phyloP scores from a whole-genome alignment of 768 basidiomycete species.

The Melanogaster broomeanus region DNA sequence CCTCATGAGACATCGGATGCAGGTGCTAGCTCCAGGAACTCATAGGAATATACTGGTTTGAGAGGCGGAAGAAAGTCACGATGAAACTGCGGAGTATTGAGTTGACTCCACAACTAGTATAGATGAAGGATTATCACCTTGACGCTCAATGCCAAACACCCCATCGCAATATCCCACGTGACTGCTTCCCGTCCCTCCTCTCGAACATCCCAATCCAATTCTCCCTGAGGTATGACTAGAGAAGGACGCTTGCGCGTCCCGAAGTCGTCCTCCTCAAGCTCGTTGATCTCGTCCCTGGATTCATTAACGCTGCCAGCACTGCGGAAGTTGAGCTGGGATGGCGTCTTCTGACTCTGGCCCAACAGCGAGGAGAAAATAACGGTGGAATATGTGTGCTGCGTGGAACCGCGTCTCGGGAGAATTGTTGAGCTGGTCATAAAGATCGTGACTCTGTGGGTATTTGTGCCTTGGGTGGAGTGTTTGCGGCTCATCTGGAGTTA shows the following conservation, averaged over 20 bases:
- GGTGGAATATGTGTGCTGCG: slow-evolving; percentile 58
- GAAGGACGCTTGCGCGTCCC: not conserved
- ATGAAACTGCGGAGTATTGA: slow-evolving; percentile 47
- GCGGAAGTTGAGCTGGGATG: not conserved
- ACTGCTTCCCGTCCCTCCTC: slow-evolving; percentile 27
- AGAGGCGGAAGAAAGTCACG: slow-evolving; percentile 63
- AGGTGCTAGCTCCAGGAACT: slow-evolving; percentile 53
- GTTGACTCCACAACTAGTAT: not conserved
- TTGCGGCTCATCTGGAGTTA: slow-evolving; percentile 1
- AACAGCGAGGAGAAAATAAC: slow-evolving; percentile 51
- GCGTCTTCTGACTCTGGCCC: not conserved
- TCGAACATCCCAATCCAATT: not conserved
- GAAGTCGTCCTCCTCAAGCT: not conserved
- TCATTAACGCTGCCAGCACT: slow-evolving; percentile 1
- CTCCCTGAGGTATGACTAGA: not conserved
- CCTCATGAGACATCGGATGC: slow-evolving; percentile 44
- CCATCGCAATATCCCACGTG: slow-evolving; percentile 62
- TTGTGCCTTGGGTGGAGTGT: not conserved
- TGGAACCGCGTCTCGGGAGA: slow-evolving; percentile 67
- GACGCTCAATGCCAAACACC: slow-evolving; percentile 58
- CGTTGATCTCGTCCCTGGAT: not conserved
- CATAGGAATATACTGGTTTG: slow-evolving; percentile 48
- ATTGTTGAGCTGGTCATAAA: slow-evolving; percentile 54
- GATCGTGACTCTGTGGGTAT: slow-evolving; percentile 2
- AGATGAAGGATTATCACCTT: slow-evolving; percentile 44